phyloP scores from a whole-genome alignment of 305 asterid genomes.

The Fraxinus nigra region DNA sequence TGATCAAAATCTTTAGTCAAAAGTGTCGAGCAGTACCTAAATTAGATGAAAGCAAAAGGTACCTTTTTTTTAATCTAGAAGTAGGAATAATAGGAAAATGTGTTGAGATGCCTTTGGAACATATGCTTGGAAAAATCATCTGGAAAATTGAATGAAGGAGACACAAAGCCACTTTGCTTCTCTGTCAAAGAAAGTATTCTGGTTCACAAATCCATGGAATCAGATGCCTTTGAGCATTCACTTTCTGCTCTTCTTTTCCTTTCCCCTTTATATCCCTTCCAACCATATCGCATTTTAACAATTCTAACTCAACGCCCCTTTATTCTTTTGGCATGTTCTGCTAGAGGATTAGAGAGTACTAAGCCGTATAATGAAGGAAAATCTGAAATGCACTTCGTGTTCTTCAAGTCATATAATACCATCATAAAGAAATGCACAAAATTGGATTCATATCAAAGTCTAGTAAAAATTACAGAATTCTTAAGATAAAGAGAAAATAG shows the following conservation, averaged over 20 bases:
- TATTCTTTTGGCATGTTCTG: background rate
- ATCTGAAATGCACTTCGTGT: background rate
- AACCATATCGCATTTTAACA: background rate
- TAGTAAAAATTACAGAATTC: slow-evolving; percentile 28
- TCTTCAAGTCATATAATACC: background rate
- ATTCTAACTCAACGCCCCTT: background rate
- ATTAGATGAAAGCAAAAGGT: background rate
- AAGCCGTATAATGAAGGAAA: background rate
- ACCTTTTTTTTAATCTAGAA: background rate
- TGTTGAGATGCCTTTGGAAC: slow-evolving; percentile 19
- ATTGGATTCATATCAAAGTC: slow-evolving; percentile 10
- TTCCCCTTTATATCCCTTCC: slow-evolving; percentile 11
- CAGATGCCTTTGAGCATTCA: slow-evolving; percentile 30
- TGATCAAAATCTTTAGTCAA: background rate
- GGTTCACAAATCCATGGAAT: slow-evolving; percentile 24
- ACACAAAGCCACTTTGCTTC: slow-evolving; percentile 16
- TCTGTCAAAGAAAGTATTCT: slow-evolving; percentile 6
- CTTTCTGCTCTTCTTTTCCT: slow-evolving; percentile 16
- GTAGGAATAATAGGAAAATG: slow-evolving; percentile 1
- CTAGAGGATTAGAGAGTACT: background rate
- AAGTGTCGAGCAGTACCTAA: background rate
- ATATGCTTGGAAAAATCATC: slow-evolving; percentile 11
- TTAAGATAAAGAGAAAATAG: slow-evolving; percentile 1
- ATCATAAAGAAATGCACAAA: background rate
- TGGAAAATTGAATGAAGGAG: background rate